A percentile compares a stretch with the other conserved stretches of the same genome.
These are phyloP conservation scores for Cercospora citrullina DNA, from an alignment of 2,329 filamentous ascomycete genomes.

Conservation along the genomic window DNA sequence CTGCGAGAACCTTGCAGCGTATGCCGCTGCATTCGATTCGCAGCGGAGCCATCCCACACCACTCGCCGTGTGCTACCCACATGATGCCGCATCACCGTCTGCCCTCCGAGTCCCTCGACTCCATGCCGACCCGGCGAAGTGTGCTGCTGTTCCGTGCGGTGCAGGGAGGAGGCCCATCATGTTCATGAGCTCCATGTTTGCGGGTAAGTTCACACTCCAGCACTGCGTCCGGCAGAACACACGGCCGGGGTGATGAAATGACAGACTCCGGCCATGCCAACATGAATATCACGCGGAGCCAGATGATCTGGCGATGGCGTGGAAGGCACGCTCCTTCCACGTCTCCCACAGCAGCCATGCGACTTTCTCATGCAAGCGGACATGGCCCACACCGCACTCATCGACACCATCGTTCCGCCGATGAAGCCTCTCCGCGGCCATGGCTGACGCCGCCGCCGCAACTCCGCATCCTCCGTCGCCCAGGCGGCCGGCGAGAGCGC, in stretches of 20 bases:
- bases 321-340: neutral
- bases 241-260: neutral
- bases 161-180: conserved; percentile 6
- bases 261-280: neutral
- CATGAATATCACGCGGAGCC: neutral
- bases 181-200: conserved; percentile 26
- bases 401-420: neutral
- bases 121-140: neutral
- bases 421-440: neutral
- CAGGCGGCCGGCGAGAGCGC: conserved; percentile 3
- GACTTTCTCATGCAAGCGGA: neutral
- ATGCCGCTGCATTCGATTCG: conserved; percentile 7
- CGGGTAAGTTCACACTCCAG: conserved; percentile 13
- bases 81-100: neutral
- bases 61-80: neutral
- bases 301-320: neutral
- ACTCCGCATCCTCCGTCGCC: neutral
- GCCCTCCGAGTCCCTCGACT: neutral
- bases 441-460: neutral
- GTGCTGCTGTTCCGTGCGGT: neutral
- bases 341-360: neutral
- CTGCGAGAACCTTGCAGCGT: conserved; percentile 5
- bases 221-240: neutral
- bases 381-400: neutral
- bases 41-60: neutral